These are phyloP conservation scores for Talaromyces marneffei DNA, from an alignment of 2,329 filamentous ascomycete species.

Conservation along the genomic window DNA sequence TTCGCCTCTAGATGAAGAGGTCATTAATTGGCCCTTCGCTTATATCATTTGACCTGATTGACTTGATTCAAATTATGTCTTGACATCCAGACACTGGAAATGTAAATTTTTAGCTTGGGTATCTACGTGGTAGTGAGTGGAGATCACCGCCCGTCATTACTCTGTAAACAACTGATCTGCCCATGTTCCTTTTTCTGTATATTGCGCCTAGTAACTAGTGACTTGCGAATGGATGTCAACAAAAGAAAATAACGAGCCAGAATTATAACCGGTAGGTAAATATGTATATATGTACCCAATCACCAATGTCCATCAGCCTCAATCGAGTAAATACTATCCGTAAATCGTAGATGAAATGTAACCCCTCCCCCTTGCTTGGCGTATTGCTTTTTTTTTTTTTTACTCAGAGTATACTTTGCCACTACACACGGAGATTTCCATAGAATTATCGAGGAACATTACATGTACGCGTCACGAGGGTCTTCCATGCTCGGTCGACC, in stretches of 20 bases:
- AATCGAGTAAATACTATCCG: no score
- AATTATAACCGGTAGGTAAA: not conserved
- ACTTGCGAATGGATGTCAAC: not conserved
- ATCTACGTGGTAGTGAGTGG: not conserved
- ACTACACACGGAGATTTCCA: not conserved
- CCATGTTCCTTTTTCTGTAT: not conserved
- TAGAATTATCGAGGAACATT: not conserved
- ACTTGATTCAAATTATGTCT: not conserved
- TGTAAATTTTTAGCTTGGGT: not conserved
- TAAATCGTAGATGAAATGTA: slow-evolving; percentile 4
- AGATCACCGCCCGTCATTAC: not conserved
- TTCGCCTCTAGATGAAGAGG: not conserved
- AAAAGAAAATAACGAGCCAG: not conserved
- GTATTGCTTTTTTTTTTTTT: slow-evolving; percentile 3
- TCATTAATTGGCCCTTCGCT: not conserved
- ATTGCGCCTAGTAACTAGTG: not conserved
- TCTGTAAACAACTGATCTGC: not conserved
- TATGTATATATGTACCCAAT: not conserved
- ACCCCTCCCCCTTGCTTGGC: slow-evolving; percentile 2
- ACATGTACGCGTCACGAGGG: slow-evolving; percentile 9
- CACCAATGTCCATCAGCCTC: not conserved
- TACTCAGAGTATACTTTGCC: not conserved
- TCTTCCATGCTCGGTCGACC: not conserved
- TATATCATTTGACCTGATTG: not conserved
- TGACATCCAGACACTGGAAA: not conserved